These are phyloP conservation scores for Suillus clintonianus DNA, from an alignment of 768 basidiomycete genomes.

Conservation along the genomic window DNA sequence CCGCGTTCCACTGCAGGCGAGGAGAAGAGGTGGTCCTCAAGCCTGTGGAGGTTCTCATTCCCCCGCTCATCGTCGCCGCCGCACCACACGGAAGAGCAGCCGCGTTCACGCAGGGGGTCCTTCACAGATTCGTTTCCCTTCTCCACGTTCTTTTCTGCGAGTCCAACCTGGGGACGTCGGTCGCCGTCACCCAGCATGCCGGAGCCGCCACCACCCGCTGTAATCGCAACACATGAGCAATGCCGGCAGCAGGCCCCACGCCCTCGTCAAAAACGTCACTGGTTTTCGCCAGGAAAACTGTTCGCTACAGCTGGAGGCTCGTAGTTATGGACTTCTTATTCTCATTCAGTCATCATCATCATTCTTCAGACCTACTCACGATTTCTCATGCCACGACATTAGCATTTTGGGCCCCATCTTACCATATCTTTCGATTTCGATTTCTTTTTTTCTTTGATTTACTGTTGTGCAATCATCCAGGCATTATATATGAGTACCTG, in stretches of 20 bases:
- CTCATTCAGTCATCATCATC: constrained; percentile 1
- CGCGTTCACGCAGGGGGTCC: constrained; percentile 30
- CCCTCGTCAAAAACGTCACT: constrained; percentile 47
- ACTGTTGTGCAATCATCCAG: constrained; percentile 11
- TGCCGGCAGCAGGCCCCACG: constrained; percentile 33
- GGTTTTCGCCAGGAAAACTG: constrained; percentile 57
- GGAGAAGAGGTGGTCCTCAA: constrained; percentile 34
- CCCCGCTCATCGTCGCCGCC: constrained; percentile 30
- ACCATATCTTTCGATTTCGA: constrained; percentile 19
- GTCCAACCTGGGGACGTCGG: constrained; percentile 34
- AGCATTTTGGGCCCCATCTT: constrained; percentile 16
- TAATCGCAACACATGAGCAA: constrained; percentile 32
- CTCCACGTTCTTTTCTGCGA: constrained; percentile 36
- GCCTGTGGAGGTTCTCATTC: constrained; percentile 37
- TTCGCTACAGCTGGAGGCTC: constrained; percentile 45
- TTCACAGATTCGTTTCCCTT: constrained; percentile 49
- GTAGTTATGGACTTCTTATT: constrained; percentile 18
- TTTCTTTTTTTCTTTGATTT: constrained; percentile 4
- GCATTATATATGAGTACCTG: constrained; percentile 35
- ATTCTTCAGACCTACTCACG: constrained; percentile 2
- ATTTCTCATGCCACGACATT: constrained; percentile 19
- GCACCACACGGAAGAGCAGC: constrained; percentile 29
- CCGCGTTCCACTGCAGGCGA: constrained; percentile 31
- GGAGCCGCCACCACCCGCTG: constrained; percentile 27
- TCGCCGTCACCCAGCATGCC: constrained; percentile 43